Conservation (phyloP, 225 moss, liverwort and hornwort genomes). For the Marchantia paleacea region DNA sequence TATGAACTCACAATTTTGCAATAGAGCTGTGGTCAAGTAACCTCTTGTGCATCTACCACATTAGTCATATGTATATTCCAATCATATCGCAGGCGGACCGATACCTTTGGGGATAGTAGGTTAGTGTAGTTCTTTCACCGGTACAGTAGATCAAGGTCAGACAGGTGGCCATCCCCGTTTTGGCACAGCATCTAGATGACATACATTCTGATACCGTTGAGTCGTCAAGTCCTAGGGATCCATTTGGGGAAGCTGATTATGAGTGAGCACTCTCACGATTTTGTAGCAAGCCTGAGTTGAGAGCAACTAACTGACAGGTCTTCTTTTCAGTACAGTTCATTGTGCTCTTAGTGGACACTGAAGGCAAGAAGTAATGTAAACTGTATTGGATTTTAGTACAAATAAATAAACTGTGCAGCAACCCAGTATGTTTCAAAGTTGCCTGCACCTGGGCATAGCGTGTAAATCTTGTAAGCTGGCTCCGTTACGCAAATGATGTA, state of each 20-base stretch:
- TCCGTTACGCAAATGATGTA: no score
- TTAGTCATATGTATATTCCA: neutral
- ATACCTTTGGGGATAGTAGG: slow-evolving; percentile 5
- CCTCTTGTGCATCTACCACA: neutral
- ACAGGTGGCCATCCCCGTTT: neutral
- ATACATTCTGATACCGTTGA: neutral
- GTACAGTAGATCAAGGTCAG: neutral
- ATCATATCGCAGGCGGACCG: neutral
- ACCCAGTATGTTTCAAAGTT: no score
- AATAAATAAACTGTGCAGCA: no score
- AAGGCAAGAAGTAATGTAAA: no score
- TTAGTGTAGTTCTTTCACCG: neutral
- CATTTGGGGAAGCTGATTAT: neutral
- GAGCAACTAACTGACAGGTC: neutral
- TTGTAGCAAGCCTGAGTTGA: slow-evolving; percentile 1
- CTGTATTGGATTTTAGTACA: no score
- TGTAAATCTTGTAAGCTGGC: no score
- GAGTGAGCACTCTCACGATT: neutral
- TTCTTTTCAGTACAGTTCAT: no score
- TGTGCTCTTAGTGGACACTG: no score
- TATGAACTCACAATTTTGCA: neutral
- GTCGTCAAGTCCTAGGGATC: neutral
- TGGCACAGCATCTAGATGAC: neutral
- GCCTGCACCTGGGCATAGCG: no score
- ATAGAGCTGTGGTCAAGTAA: neutral